These are phyloP conservation scores for Myxozyma nipponensis DNA, from an alignment of 805 yeast species.

Conservation along the genomic window DNA sequence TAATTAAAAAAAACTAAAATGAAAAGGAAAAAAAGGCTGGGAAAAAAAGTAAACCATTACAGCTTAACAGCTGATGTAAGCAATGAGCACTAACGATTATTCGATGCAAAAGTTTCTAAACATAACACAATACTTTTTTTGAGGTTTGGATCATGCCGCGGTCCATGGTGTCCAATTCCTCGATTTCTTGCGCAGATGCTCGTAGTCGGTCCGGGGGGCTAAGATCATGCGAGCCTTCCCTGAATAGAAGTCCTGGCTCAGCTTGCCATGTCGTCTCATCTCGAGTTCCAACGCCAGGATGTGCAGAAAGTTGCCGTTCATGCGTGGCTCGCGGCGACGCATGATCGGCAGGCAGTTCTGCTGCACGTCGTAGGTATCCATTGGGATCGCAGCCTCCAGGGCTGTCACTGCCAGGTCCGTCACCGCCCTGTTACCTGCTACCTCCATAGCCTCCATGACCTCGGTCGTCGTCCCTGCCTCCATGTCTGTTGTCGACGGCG, in stretches of 20 bases:
- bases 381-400: conserved; percentile 10
- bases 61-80: too few species aligned
- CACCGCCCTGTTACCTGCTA: too few species aligned
- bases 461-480: conserved; percentile 2
- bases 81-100: too few species aligned
- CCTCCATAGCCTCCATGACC: conserved; percentile 11
- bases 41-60: too few species aligned
- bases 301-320: conserved; percentile 37
- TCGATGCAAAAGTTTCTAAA: too few species aligned
- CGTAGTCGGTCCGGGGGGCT: conserved; percentile 32
- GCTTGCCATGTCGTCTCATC: conserved; percentile 37
- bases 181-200: conserved; percentile 14
- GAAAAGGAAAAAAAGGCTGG: background rate
- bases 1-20: background rate
- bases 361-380: conserved; percentile 35
- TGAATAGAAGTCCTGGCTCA: conserved; percentile 32
- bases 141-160: background rate
- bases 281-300: conserved; percentile 36
- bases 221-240: conserved; percentile 37
- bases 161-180: conserved; percentile 17
- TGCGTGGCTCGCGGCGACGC: conserved; percentile 36
- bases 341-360: conserved; percentile 33
- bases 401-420: too few species aligned
- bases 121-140: too few species aligned
- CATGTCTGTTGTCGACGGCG: background rate